Evolutionary conservation across 257 asterid genomes (phyloP).

Genomic region (Linderniella brevidens): DNA sequence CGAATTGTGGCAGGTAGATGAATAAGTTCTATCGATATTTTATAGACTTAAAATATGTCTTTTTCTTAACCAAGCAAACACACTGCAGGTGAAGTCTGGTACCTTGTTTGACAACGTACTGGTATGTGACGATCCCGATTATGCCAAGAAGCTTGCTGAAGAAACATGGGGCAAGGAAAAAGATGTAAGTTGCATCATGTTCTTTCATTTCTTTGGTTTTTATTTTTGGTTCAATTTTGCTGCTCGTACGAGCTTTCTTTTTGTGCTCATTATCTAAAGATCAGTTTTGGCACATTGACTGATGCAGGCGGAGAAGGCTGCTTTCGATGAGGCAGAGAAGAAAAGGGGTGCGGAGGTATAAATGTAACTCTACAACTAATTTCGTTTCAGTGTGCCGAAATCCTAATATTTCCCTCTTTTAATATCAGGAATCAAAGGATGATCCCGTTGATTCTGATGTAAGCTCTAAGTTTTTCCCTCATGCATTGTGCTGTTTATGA

Average conservation of each 20-base stretch:
- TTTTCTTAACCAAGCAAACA: no score
- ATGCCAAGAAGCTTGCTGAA: slow-evolving; percentile 75
- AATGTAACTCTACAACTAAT: background rate
- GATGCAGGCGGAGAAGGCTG: slow-evolving; percentile 83
- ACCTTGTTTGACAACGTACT: slow-evolving; percentile 89
- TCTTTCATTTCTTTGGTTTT: no score
- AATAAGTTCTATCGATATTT: no score
- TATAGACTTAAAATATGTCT: background rate
- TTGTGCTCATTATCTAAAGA: slow-evolving; percentile 3
- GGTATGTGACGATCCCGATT: slow-evolving; percentile 71
- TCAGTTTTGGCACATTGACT: no score
- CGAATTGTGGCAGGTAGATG: slow-evolving; percentile 90
- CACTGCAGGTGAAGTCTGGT: slow-evolving; percentile 88
- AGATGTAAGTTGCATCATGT: slow-evolving; percentile 41
- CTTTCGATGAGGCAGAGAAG: slow-evolving; percentile 88
- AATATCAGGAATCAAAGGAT: slow-evolving; percentile 25
- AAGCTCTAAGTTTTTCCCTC: slow-evolving; percentile 7
- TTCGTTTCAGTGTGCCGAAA: background rate
- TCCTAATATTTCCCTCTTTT: background rate
- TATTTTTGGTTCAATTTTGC: no score
- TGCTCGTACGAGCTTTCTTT: no score
- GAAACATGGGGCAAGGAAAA: slow-evolving; percentile 92
- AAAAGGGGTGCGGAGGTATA: slow-evolving; percentile 79
- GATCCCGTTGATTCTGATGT: slow-evolving; percentile 49
- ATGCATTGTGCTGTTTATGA: no score